These are phyloP conservation scores for Diaporthe ilicicola DNA, from an alignment of 2,329 filamentous ascomycete genomes.

Conservation along the genomic window DNA sequence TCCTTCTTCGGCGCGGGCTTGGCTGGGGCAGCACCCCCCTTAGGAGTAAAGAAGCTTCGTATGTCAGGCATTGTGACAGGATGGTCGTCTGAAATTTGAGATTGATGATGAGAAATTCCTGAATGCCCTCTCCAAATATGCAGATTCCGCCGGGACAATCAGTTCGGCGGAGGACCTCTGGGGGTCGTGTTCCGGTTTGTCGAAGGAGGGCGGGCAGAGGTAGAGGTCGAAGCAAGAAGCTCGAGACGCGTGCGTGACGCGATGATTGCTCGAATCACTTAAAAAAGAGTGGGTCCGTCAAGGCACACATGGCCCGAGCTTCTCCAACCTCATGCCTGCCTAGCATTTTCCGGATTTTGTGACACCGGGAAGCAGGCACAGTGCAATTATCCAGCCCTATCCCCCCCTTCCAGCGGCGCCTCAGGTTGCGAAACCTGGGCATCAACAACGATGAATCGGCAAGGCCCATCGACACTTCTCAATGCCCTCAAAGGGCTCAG, in stretches of 20 bases:
- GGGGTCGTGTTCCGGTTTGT: not conserved
- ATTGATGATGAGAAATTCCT: not conserved
- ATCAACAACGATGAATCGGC: conserved; percentile 54
- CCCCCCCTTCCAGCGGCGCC: not conserved
- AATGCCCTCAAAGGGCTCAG: conserved; percentile 61
- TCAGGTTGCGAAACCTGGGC: conserved; percentile 13
- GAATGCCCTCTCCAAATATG: not conserved
- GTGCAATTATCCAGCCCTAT: conserved; percentile 11
- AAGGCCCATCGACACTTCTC: conserved; percentile 52
- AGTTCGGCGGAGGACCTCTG: not conserved
- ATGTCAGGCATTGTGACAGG: conserved; percentile 73
- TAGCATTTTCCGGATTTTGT: conserved; percentile 21
- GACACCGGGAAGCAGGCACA: conserved; percentile 13
- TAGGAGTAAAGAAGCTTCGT: conserved; percentile 77
- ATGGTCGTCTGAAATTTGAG: not conserved
- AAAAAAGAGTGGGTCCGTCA: conserved; percentile 8
- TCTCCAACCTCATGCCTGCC: conserved; percentile 15
- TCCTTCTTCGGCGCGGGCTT: conserved; percentile 42
- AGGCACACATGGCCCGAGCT: conserved; percentile 28
- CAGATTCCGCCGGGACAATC: not conserved
- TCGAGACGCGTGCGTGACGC: conserved; percentile 30
- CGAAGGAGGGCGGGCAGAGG: not conserved
- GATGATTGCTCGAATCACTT: conserved; percentile 14
- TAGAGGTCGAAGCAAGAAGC: not conserved
- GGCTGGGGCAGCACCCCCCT: conserved; percentile 57